Evolutionary conservation across 495 filamentous ascomycete genomes (phyloP).

Genomic region (Lasiosphaeris hirsuta): DNA sequence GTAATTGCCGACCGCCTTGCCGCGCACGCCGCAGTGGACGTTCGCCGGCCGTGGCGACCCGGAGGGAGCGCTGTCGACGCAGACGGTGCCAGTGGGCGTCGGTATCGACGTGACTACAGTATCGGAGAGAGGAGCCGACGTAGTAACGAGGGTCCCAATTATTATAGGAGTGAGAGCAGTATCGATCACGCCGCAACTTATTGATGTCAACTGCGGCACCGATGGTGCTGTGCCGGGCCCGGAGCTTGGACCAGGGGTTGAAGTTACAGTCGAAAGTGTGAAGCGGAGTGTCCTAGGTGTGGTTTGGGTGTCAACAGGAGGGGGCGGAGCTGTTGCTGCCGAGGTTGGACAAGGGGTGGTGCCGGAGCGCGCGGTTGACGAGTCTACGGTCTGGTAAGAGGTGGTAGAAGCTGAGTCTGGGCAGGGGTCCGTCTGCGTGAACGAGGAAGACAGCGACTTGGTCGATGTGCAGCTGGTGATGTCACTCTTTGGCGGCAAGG

Average conservation of each 20-base stretch:
- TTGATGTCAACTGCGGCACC: conserved; percentile 1
- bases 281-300: background rate
- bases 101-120: background rate
- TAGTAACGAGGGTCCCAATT: background rate
- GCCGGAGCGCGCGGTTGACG: background rate
- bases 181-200: conserved; percentile 15
- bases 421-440: background rate
- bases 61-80: conserved; percentile 5
- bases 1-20: conserved; percentile 14
- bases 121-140: background rate
- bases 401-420: background rate
- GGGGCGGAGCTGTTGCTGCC: background rate
- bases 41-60: conserved; percentile 10
- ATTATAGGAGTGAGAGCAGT: conserved; percentile 3
- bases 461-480: too few relatives aligned
- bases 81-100: conserved; percentile 13
- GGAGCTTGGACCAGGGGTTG: background rate
- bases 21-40: conserved; percentile 25
- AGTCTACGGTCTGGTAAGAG: background rate
- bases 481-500: too few relatives aligned
- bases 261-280: background rate
- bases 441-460: too few relatives aligned
- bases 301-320: too few relatives aligned
- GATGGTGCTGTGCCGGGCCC: background rate
- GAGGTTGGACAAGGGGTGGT: background rate